phyloP scores from a whole-genome alignment of 805 yeast species.

The Ogataea wickerhamii region DNA sequence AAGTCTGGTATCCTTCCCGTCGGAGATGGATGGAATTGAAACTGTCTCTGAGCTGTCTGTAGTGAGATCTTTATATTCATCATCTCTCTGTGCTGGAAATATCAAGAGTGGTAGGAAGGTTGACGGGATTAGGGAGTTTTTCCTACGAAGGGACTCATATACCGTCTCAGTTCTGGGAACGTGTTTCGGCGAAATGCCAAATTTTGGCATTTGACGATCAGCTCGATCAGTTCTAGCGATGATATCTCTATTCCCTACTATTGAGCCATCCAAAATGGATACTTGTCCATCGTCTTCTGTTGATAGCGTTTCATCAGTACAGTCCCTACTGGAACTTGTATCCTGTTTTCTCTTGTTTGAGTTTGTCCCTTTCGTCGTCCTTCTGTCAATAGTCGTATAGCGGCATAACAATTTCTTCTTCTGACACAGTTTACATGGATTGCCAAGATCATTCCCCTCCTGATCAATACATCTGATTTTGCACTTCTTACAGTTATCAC shows the following conservation, averaged over 20 bases:
- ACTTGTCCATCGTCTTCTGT: background rate
- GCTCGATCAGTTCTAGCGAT: background rate
- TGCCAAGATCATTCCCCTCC: conserved; percentile 15
- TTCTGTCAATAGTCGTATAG: conserved; percentile 14
- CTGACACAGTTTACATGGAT: conserved; percentile 14
- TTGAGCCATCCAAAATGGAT: background rate
- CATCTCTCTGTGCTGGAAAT: too few relatives aligned
- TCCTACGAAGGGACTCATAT: too few relatives aligned
- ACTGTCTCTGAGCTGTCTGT: too few relatives aligned
- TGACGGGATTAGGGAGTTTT: too few relatives aligned
- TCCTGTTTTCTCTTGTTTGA: conserved; percentile 1
- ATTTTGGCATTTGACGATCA: too few relatives aligned
- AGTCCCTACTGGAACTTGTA: background rate
- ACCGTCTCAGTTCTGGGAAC: too few relatives aligned
- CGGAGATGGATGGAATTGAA: conserved; percentile 9
- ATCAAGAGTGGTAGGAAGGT: too few relatives aligned
- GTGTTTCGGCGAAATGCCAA: too few relatives aligned
- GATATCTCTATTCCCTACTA: background rate
- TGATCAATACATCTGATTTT: conserved; percentile 28
- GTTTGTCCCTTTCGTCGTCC: conserved; percentile 3
- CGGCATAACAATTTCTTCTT: conserved; percentile 28
- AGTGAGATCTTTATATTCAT: too few relatives aligned
- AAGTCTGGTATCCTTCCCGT: conserved; percentile 28
- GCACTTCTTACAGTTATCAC: conserved; percentile 43
- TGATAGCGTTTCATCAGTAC: background rate